Conservation (phyloP, 2,329 filamentous ascomycete species). For the Fusarium annulatum region DNA sequence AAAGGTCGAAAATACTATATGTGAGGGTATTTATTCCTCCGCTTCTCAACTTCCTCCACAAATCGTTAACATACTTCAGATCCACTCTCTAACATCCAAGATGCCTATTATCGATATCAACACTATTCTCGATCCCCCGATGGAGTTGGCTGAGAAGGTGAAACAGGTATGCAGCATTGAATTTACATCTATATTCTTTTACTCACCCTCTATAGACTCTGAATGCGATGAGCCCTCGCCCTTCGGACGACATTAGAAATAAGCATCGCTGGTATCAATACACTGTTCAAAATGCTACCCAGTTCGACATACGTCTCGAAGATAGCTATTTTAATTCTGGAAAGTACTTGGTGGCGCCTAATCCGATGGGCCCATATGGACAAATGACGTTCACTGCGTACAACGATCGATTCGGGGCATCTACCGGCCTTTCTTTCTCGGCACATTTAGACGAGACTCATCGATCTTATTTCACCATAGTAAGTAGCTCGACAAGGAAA, state of each 20-base stretch:
- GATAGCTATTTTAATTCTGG: rapidly evolving
- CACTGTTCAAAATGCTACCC: not conserved
- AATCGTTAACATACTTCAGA: rapidly evolving
- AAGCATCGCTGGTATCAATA: not conserved
- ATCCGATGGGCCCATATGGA: rapidly evolving
- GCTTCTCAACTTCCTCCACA: rapidly evolving
- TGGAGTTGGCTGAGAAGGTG: not conserved
- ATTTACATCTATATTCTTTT: no score
- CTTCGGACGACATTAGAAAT: rapidly evolving
- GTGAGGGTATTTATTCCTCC: no score
- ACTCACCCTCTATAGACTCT: not conserved
- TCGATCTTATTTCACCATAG: rapidly evolving
- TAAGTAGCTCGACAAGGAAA: rapidly evolving
- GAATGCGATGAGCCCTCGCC: rapidly evolving
- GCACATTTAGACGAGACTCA: not conserved
- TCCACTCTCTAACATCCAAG: rapidly evolving
- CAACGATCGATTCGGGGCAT: rapidly evolving
- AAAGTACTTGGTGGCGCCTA: rapidly evolving
- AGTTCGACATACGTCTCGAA: rapidly evolving
- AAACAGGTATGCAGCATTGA: no score
- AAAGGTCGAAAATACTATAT: rapidly evolving
- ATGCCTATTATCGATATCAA: not conserved
- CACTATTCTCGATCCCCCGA: not conserved
- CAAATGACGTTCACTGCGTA: not conserved
- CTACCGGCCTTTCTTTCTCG: rapidly evolving